Evolutionary conservation across 1,284 basidiomycete genomes (phyloP), one percentile per base, ranked within the genome.

Genomic region (Apiotrichum akiyoshidainum): DNA sequence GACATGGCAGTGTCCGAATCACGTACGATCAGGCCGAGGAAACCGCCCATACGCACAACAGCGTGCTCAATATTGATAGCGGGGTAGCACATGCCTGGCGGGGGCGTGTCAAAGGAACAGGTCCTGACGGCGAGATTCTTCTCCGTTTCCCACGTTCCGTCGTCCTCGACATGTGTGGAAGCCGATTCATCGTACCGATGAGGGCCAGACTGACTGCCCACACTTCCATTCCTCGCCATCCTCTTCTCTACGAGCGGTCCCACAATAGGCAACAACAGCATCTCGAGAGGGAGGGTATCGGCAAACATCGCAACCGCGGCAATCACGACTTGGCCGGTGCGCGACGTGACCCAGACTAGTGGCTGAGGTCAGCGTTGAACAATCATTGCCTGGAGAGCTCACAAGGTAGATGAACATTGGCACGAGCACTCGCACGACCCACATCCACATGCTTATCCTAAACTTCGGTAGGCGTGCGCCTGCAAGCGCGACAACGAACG

Each of bases 351-450:
- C 59, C 65, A 72, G 35, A 72, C 59, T 5, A 74, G 58, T 2
- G 73, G 73, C 65, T 66, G 46, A 14, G 26, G 37, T 44, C 5
- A 48, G 49, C 33, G 3, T 57, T 12, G 42, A 16, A 35, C 31
- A 7, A 17, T 16, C 9, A 19, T 37, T 9, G 5, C n/a, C 26
- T 31, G 26, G 26, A 7, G 19, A 14, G 55, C 64, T 53, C 47
- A 67, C 67, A 11, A 74, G 56, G 61, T 74, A 75, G 19, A 77
- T 51, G n/a, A 66, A 66, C 60, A 72, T 68, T 47, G 73, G 67
- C 42, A 74, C 19, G 16, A 72, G 48, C 19, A 68, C 67, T 7
- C 67, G 66, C 2, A 65, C 14, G 6, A 47, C 64, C 31, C 60
- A 59, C 13, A 68, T 44, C 34, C 66, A 49, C 37, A 71, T 65